A percentile compares a stretch with the other conserved stretches of the same genome.
These are phyloP conservation scores for Groenewaldozyma sp. DNA, from an alignment of 1,139 yeast species.

Conservation along the genomic window DNA sequence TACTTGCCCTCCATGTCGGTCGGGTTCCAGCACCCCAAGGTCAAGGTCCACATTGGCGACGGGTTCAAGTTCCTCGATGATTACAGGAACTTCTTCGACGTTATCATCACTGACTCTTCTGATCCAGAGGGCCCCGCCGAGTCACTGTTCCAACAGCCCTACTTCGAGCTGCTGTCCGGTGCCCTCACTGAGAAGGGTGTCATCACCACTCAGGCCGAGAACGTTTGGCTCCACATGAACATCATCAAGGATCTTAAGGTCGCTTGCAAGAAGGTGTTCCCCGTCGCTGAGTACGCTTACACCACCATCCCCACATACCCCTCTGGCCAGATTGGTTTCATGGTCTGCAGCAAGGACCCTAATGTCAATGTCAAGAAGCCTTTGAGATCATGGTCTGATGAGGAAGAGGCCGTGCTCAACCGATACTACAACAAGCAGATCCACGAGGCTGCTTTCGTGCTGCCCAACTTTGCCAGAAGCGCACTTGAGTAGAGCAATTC, in stretches of 20 bases:
- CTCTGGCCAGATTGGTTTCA: slow-evolving; percentile 87
- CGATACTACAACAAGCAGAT: slow-evolving; percentile 71
- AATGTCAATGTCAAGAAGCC: slow-evolving; percentile 58
- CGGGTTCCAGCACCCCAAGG: slow-evolving; percentile 73
- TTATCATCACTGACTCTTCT: slow-evolving; percentile 86
- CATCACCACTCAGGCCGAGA: slow-evolving; percentile 85
- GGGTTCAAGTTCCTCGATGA: slow-evolving; percentile 85
- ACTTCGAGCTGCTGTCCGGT: slow-evolving; percentile 65
- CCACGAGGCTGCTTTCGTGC: slow-evolving; percentile 77
- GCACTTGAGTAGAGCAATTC: slow-evolving; percentile 11
- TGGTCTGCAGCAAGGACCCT: slow-evolving; percentile 79
- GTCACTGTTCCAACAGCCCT: slow-evolving; percentile 75
- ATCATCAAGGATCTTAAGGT: slow-evolving; percentile 66
- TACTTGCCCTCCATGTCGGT: slow-evolving; percentile 79
- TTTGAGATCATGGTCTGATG: slow-evolving; percentile 52
- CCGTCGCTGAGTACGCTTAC: slow-evolving; percentile 79
- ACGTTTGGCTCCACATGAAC: slow-evolving; percentile 78
- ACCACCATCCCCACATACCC: slow-evolving; percentile 91
- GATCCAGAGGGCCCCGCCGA: slow-evolving; percentile 98
- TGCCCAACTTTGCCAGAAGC: slow-evolving; percentile 69
- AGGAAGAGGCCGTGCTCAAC: slow-evolving; percentile 55
- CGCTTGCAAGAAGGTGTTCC: slow-evolving; percentile 73
- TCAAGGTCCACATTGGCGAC: slow-evolving; percentile 75
- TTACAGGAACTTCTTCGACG: slow-evolving; percentile 66
- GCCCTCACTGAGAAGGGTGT: slow-evolving; percentile 81